Evolutionary conservation across 2,329 filamentous ascomycete genomes (phyloP).

Genomic region (Fusarium sp.): DNA sequence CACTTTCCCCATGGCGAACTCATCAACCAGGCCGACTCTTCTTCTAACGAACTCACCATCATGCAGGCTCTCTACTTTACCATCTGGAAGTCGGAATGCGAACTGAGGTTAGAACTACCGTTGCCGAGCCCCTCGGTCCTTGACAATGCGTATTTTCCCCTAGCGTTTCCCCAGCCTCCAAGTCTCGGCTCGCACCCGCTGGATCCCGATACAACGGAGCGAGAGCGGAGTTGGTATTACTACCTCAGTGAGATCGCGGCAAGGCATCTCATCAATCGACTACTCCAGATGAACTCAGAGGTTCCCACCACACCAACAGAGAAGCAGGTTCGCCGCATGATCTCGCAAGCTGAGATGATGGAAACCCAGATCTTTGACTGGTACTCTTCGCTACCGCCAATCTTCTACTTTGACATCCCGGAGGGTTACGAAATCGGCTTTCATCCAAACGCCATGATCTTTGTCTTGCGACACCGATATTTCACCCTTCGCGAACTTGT

Average conservation of each 20-base stretch:
- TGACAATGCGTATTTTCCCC: neutral
- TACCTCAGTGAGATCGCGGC: slow-evolving; percentile 16
- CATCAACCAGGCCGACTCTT: neutral
- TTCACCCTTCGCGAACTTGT: slow-evolving; percentile 4
- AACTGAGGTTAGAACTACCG: neutral
- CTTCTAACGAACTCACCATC: neutral
- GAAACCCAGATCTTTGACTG: neutral
- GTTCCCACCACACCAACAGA: neutral
- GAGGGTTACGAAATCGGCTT: neutral
- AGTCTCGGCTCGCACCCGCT: neutral
- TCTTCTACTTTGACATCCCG: neutral
- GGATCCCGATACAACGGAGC: neutral
- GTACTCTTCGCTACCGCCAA: neutral
- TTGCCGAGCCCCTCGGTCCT: neutral
- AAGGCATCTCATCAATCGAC: slow-evolving; percentile 11
- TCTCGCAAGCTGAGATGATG: neutral
- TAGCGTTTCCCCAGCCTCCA: neutral
- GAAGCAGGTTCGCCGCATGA: neutral
- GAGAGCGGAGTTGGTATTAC: slow-evolving; percentile 9
- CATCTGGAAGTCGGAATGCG: neutral
- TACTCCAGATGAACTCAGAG: neutral
- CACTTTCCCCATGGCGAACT: neutral
- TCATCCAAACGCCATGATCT: neutral
- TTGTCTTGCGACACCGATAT: neutral
- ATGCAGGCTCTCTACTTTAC: neutral